Evolutionary conservation across 139 green algal species (phyloP), one percentile per base, ranked within the genome.

Genomic region (Tetradesmus obliquus): DNA sequence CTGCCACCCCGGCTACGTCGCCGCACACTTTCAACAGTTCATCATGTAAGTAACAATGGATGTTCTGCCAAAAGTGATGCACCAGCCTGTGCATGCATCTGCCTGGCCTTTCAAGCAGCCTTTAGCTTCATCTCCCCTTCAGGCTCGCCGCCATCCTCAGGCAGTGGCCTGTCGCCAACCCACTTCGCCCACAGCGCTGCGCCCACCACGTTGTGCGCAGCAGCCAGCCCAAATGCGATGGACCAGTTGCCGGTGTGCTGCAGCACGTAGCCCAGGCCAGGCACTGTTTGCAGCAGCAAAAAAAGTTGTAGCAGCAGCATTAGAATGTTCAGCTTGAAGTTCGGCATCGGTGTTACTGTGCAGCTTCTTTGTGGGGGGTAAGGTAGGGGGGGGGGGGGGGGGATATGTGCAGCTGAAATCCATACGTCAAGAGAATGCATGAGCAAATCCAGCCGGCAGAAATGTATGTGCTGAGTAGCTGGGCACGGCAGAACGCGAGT

Each of bases 211-310:
- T 93, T 93, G 74, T 92, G 82, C 22, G 71, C 92, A 24, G 90
- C 87, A 55, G 91, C 92, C 24, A 92, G 24, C 53, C 80, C 92
- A 85, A 94, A 94, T 3, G 92, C 90, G 17, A 92, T 19, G 7
- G 71, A 60, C 92, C 90, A 94, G 72, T 87, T 82, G 66, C 79
- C 86, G 17, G 86, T 93, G 2, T 57, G 54, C 51, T 93, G 79
- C 62, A 94, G 82, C 15, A 94, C 76, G n/a, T 69, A 88, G 32
- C 88, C 88, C 10, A 88, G 57, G n/a, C 74, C 87, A 55, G 87
- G 87, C 55, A 90, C 90, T 91, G 88, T 55, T 79, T 93, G 92
- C 32, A 97, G n/a, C 66, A 91, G 92, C 19, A 95, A 19, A 76
- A 1, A 66, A n/a, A 19, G 62, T 76, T 4, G 15, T 0, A n/a